Conservation (phyloP, 768 basidiomycete species). For the Trametes cubensis region DNA sequence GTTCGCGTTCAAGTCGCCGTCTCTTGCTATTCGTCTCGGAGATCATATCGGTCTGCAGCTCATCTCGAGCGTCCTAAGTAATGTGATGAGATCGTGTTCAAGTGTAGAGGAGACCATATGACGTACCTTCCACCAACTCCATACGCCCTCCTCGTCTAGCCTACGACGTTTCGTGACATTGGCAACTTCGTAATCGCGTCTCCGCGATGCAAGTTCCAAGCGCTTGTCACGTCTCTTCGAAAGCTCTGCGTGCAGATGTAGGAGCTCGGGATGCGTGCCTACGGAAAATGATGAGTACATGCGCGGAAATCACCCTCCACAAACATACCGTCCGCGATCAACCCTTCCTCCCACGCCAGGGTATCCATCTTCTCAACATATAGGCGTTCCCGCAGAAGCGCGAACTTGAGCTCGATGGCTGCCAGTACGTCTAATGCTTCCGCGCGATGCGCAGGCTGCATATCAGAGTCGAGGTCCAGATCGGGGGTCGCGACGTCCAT, state of each 20-base stretch:
- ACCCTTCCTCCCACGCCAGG: conserved; percentile 83
- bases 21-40: conserved; percentile 88
- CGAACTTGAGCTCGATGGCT: conserved; percentile 91
- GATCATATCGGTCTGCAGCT: conserved; percentile 84
- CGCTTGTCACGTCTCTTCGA: conserved; percentile 79
- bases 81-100: conserved; percentile 1
- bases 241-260: conserved; percentile 79
- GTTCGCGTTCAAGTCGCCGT: conserved; percentile 81
- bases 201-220: conserved; percentile 75
- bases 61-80: conserved; percentile 69
- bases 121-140: conserved; percentile 89
- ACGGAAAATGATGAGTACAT: not conserved
- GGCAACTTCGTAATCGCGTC: conserved; percentile 67
- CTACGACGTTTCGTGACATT: conserved; percentile 64
- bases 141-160: conserved; percentile 74
- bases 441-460: conserved; percentile 79
- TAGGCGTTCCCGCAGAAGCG: conserved; percentile 78
- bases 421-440: conserved; percentile 90
- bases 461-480: conserved; percentile 59
- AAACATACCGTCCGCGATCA: conserved; percentile 72
- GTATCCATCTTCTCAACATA: conserved; percentile 96
- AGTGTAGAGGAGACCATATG: conserved; percentile 29
- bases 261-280: conserved; percentile 88
- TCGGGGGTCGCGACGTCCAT: conserved; percentile 47
- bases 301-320: conserved; percentile 2